A percentile compares a stretch with the other conserved stretches of the same genome.
phyloP scores from a whole-genome alignment of 257 asterid genomes.

The Jasminum sambac region DNA sequence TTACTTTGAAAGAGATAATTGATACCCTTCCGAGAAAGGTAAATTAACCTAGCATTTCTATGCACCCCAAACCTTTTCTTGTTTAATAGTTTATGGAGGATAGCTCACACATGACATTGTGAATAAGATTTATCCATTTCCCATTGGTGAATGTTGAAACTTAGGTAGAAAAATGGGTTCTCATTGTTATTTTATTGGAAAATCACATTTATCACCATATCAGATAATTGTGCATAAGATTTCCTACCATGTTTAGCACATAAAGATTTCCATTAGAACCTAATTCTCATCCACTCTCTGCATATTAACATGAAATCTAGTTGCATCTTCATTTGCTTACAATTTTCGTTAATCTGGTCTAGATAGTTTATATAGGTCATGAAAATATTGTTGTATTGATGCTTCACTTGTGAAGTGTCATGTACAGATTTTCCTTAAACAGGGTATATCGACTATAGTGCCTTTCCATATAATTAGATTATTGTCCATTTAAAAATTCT shows the following conservation, averaged over 20 bases:
- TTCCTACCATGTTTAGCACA: not conserved
- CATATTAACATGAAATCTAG: not conserved
- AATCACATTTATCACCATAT: too few species aligned
- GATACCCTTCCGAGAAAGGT: conserved; percentile 92
- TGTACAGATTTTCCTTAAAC: not conserved
- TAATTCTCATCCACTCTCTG: not conserved
- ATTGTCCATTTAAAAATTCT: not conserved
- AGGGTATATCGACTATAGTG: not conserved
- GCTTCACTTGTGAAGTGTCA: not conserved
- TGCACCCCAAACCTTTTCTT: not conserved
- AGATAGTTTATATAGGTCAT: not conserved
- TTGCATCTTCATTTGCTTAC: not conserved
- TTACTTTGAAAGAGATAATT: conserved; percentile 66
- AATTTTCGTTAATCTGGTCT: not conserved
- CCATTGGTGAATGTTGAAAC: too few species aligned
- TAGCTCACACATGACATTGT: not conserved
- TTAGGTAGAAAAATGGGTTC: too few species aligned
- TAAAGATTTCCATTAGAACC: not conserved
- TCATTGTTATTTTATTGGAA: too few species aligned
- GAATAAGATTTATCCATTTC: not conserved
- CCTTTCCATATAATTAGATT: not conserved
- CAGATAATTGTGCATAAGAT: not conserved
- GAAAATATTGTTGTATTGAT: not conserved
- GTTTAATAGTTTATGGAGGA: not conserved
- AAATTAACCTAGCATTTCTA: conserved; percentile 7